Evolutionary conservation across 2,329 filamentous ascomycete species (phyloP).

Genomic region (Aspergillus puulaauensis): DNA sequence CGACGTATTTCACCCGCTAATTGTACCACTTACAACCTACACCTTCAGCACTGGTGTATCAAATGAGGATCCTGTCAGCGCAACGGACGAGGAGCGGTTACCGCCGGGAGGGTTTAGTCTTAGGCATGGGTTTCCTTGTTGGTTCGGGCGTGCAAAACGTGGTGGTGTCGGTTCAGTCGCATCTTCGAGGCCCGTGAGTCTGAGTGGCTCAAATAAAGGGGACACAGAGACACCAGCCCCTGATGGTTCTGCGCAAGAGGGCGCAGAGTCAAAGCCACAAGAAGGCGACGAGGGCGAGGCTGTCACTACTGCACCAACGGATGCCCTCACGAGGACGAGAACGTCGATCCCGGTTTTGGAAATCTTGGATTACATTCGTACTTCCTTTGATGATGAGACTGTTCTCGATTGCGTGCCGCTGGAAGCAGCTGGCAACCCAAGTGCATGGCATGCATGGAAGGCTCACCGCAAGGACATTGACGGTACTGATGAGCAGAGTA

Average conservation of each 20-base stretch:
- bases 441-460: conserved; percentile 92
- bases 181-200: conserved; percentile 45
- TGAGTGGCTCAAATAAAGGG: conserved; percentile 30
- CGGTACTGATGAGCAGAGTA: conserved; percentile 11
- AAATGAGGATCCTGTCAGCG: conserved; percentile 74
- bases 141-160: conserved; percentile 68
- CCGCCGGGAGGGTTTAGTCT: conserved; percentile 89
- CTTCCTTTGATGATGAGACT: conserved; percentile 73
- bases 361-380: conserved; percentile 77
- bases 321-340: conserved; percentile 24
- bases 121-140: conserved; percentile 83
- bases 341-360: conserved; percentile 60
- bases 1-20: conserved; percentile 91
- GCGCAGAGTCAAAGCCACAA: background rate
- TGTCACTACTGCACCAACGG: conserved; percentile 7
- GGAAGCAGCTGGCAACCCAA: conserved; percentile 81
- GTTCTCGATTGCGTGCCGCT: conserved; percentile 78
- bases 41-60: conserved; percentile 81
- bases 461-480: conserved; percentile 58
- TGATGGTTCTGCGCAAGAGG: background rate
- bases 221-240: background rate
- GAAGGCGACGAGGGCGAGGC: conserved; percentile 6
- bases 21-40: conserved; percentile 91
- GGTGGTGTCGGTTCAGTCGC: conserved; percentile 36
- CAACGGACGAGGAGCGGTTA: conserved; percentile 76